phyloP scores from a whole-genome alignment of 169 alveolate species.

The Plasmodium reichenowi region DNA sequence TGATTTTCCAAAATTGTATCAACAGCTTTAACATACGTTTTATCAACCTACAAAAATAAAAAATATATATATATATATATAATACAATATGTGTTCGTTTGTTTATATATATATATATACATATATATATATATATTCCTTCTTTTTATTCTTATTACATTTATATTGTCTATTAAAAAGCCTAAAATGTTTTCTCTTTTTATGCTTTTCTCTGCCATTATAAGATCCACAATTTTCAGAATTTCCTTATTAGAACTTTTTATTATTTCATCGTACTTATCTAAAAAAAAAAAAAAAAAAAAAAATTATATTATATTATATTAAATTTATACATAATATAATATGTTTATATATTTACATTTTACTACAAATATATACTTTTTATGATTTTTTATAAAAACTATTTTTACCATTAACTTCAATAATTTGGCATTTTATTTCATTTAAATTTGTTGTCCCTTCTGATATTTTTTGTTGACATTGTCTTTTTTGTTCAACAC shows the following conservation, averaged over 20 bases:
- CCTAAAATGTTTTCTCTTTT: constrained; percentile 63
- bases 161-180: constrained; percentile 63
- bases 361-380: background rate
- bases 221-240: constrained; percentile 57
- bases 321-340: background rate
- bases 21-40: constrained; percentile 62
- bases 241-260: constrained; percentile 76
- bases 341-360: background rate
- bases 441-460: constrained; percentile 59
- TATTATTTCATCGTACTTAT: constrained; percentile 67
- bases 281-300: constrained; percentile 3
- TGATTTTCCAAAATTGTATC: constrained; percentile 65
- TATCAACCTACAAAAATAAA: constrained; percentile 46
- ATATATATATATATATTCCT: background rate
- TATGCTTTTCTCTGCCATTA: constrained; percentile 40
- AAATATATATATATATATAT: too few species aligned
- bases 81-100: background rate
- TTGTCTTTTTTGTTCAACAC: constrained; percentile 63
- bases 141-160: constrained; percentile 25
- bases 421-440: constrained; percentile 63
- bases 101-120: background rate
- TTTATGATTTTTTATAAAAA: background rate
- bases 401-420: constrained; percentile 63
- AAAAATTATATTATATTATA: background rate
- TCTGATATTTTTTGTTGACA: constrained; percentile 70